phyloP scores from a whole-genome alignment of 2,329 filamentous ascomycete species.

The Aspergillus flavus region DNA sequence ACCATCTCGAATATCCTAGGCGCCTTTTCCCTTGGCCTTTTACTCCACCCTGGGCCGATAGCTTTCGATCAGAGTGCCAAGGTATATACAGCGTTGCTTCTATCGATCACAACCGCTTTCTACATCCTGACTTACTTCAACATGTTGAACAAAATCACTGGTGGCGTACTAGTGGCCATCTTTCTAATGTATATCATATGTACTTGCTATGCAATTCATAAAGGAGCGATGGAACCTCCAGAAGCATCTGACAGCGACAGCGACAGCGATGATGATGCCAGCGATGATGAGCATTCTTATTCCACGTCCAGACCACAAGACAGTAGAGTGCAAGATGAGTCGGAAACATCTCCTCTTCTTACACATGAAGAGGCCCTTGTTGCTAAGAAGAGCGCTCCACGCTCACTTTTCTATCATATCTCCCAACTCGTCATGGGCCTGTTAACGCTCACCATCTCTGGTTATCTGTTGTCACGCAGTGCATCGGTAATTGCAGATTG shows the following conservation, averaged over 20 bases:
- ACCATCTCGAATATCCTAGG: slow-evolving; percentile 59
- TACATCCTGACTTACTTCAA: slow-evolving; percentile 41
- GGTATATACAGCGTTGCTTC: slow-evolving; percentile 49
- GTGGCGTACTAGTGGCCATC: slow-evolving; percentile 42
- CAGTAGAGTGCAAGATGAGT: background rate
- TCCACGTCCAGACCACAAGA: background rate
- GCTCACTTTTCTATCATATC: slow-evolving; percentile 42
- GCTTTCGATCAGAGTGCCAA: slow-evolving; percentile 53
- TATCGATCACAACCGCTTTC: slow-evolving; percentile 45
- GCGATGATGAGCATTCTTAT: background rate
- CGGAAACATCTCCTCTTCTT: slow-evolving; percentile 24
- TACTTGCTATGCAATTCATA: slow-evolving; percentile 50
- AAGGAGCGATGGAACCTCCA: slow-evolving; percentile 45
- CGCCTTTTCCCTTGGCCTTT: slow-evolving; percentile 57
- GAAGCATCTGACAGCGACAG: slow-evolving; percentile 48
- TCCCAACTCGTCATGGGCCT: slow-evolving; percentile 49
- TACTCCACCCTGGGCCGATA: slow-evolving; percentile 42
- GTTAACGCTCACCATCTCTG: slow-evolving; percentile 48
- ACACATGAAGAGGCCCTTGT: slow-evolving; percentile 6
- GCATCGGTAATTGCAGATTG: slow-evolving; percentile 44
- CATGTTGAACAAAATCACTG: slow-evolving; percentile 38
- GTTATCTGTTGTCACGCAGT: slow-evolving; percentile 53
- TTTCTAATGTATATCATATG: slow-evolving; percentile 51
- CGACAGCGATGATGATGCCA: slow-evolving; percentile 30
- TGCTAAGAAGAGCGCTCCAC: slow-evolving; percentile 11